Conservation (phyloP, 2,329 filamentous ascomycete species). For the Exophiala lecanii-corni region DNA sequence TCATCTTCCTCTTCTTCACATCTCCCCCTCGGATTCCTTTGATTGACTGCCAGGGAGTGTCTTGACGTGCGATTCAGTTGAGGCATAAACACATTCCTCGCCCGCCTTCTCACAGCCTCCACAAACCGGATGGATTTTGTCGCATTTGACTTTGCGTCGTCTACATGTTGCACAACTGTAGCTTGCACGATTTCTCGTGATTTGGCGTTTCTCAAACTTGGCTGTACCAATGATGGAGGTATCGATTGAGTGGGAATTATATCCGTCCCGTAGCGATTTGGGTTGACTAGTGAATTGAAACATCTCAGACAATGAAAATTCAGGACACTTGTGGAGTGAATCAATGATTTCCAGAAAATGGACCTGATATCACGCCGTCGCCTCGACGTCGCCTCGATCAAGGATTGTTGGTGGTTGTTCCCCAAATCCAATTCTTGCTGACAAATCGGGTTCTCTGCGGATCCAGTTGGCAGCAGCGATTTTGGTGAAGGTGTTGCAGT, state of each 20-base stretch:
- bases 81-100: slow-evolving; percentile 40
- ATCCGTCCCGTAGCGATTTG: not conserved
- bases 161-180: slow-evolving; percentile 46
- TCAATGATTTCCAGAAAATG: too few species aligned
- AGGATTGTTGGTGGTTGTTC: too few species aligned
- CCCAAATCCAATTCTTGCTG: too few species aligned
- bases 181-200: slow-evolving; percentile 44
- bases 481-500: too few species aligned
- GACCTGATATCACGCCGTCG: too few species aligned
- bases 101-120: slow-evolving; percentile 43
- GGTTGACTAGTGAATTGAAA: slow-evolving; percentile 11
- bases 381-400: too few species aligned
- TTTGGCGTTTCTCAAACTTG: slow-evolving; percentile 36
- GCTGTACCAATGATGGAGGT: not conserved
- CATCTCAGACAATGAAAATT: too few species aligned
- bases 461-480: too few species aligned
- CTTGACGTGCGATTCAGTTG: slow-evolving; percentile 3
- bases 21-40: not conserved
- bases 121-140: slow-evolving; percentile 44
- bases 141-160: slow-evolving; percentile 45
- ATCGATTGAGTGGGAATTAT: not conserved
- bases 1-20: slow-evolving; percentile 19
- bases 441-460: too few species aligned
- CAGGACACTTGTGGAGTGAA: too few species aligned
- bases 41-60: too few species aligned